Percentiles rank a stretch among this genome's conserved stretches.
Evolutionary conservation across 139 green algal genomes (phyloP).

Genomic region (Coelastrella sp.): DNA sequence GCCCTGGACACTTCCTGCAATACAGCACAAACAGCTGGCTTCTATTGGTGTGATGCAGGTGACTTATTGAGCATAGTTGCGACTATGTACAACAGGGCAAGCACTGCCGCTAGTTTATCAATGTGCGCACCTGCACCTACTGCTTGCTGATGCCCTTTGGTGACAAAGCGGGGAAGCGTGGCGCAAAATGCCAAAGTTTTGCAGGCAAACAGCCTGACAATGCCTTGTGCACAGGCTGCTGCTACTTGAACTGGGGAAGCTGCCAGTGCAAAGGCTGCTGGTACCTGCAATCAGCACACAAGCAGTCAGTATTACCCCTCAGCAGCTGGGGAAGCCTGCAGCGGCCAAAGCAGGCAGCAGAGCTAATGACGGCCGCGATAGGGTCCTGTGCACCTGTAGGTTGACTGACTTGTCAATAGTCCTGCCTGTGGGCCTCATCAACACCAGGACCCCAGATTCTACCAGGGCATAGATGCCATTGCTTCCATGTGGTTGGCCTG

Average conservation of each 20-base stretch:
- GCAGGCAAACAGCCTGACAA: conserved; percentile 62
- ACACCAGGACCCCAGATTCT: conserved; percentile 49
- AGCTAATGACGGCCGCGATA: no score
- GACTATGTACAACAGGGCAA: no score
- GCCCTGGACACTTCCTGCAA: neutral
- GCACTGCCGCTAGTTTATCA: no score
- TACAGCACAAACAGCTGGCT: neutral
- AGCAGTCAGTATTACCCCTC: no score
- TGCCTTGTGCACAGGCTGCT: conserved; percentile 54
- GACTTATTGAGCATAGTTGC: no score
- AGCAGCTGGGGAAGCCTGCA: no score
- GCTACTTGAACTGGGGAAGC: conserved; percentile 54
- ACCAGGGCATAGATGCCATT: conserved; percentile 60
- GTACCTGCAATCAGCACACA: no score
- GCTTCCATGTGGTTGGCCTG: neutral
- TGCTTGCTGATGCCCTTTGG: conserved; percentile 6
- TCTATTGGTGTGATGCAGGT: no score
- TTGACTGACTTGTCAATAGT: conserved; percentile 60
- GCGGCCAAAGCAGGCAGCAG: no score
- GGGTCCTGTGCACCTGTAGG: conserved; percentile 15
- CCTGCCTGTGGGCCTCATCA: conserved; percentile 50
- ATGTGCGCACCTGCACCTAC: neutral
- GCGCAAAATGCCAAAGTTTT: conserved; percentile 53
- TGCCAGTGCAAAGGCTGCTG: conserved; percentile 52
- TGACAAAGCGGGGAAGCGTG: conserved; percentile 23